Evolutionary conservation across 1,139 yeast species (phyloP).

Genomic region (Tardiomyces depauwii): DNA sequence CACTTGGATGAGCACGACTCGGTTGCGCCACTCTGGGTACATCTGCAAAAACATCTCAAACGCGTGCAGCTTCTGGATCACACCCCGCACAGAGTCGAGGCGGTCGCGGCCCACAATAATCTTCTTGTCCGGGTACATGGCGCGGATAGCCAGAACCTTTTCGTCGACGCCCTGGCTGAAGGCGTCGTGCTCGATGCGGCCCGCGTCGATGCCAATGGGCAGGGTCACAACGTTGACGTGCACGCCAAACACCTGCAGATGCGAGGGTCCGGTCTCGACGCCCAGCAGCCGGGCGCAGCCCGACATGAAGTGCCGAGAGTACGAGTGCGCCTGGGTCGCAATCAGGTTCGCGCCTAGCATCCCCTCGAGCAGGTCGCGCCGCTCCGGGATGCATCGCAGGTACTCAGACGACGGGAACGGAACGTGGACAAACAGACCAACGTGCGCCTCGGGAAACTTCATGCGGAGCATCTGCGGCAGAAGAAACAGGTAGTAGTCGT

Average conservation of each 20-base stretch:
- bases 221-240: conserved; percentile 37
- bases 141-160: conserved; percentile 40
- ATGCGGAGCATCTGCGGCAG: conserved; percentile 79
- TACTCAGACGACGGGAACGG: conserved; percentile 97
- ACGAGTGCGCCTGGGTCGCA: conserved; percentile 77
- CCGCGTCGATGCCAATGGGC: conserved; percentile 27
- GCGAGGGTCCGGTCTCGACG: conserved; percentile 45
- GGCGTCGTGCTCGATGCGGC: conserved; percentile 35
- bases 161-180: conserved; percentile 34
- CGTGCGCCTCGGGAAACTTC: conserved; percentile 68
- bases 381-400: conserved; percentile 75
- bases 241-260: conserved; percentile 67
- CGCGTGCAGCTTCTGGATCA: conserved; percentile 90
- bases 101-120: conserved; percentile 94
- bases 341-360: conserved; percentile 81
- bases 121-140: conserved; percentile 61
- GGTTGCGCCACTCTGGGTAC: conserved; percentile 87
- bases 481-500: conserved; percentile 78
- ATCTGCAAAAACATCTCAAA: conserved; percentile 78
- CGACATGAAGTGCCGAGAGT: conserved; percentile 82
- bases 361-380: conserved; percentile 77
- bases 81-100: conserved; percentile 90
- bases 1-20: conserved; percentile 85
- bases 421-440: conserved; percentile 69
- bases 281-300: conserved; percentile 80